A percentile compares a stretch with the other conserved stretches of the same genome.
These are phyloP conservation scores for Apiospora malaysiana DNA, from an alignment of 2,329 filamentous ascomycete species.

Conservation along the genomic window DNA sequence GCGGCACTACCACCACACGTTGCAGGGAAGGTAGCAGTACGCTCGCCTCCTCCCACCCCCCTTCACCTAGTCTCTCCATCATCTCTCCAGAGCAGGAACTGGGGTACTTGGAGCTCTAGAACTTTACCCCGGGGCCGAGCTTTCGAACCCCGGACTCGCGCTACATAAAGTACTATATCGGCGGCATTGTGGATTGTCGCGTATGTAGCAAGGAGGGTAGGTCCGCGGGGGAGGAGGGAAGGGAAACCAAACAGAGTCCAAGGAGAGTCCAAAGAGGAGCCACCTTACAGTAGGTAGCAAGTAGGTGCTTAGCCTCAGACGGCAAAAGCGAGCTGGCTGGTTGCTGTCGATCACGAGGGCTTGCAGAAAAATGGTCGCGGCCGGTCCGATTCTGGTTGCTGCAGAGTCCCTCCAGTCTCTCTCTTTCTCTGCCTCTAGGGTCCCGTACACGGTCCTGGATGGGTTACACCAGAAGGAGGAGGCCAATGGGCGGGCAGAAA, in stretches of 20 bases:
- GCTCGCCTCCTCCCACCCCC: neutral
- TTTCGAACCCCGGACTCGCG: constrained; percentile 2
- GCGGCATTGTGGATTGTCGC: constrained; percentile 12
- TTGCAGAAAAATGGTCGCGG: constrained; percentile 15
- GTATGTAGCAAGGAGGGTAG: neutral
- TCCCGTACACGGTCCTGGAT: neutral
- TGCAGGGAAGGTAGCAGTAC: constrained; percentile 8
- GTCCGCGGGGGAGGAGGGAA: neutral
- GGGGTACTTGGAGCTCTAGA: constrained; percentile 12
- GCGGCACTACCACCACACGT: neutral
- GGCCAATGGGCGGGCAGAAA: neutral
- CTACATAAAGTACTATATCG: constrained; percentile 14
- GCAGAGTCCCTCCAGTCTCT: too few species aligned
- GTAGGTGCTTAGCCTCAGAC: neutral
- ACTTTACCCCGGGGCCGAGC: neutral
- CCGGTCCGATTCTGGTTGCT: constrained; percentile 12
- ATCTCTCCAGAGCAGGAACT: neutral
- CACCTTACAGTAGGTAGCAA: neutral
- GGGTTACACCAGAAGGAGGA: constrained; percentile 5
- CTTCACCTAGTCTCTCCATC: neutral
- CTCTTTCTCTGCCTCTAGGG: neutral
- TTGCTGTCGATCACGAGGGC: constrained; percentile 12
- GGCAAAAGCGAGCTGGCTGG: neutral
- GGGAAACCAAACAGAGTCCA: too few species aligned
- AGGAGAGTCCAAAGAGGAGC: neutral